Base-by-base conservation (phyloP, 2,329 filamentous ascomycete genomes). In the Colletotrichum sp. region DNA sequence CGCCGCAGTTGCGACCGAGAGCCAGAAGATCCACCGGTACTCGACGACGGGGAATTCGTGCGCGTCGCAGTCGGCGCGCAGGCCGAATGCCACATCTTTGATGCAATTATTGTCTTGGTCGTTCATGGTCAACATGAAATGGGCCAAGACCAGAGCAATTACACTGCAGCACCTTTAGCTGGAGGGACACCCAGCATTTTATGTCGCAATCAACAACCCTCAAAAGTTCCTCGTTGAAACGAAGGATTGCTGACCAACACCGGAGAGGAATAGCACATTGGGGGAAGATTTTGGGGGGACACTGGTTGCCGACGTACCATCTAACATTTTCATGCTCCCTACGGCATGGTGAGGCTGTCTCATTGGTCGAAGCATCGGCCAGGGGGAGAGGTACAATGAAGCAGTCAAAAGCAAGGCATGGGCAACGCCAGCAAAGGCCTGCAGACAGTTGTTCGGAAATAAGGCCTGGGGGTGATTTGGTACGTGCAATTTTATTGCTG, bases 111-210 rank as follows among this genome's bases (percentile, higher is more conserved):
- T 15, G 19, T 63, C 30, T 34, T 22, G 19, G 30, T 34, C 29
- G n/a, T 15, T 32, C n/a, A 15, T 9, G 32, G 19, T 22, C 15
- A 25, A 30, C 30, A 63, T 63, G 16, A 22, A 52, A 13, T 52
- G 12, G n/a, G 44, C 44, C 44, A 49, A 13, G 44, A 49, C 19
- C n/a, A 13, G 9, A 22, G 44, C 2, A 1, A 1, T 49, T 11
- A 0, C 6, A 13, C 12, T 5, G 3, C 44, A 52, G 44, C n/a
- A 2, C 6, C 16, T 7, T 0, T 12, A 3, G 12, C 19, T 63
- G 12, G 3, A 25, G 30, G 29, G 59, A 19, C 6, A 30, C 1
- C 1, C n/a, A 0, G 12, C 9, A 11, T 63, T 1, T 25, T 36
- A 25, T 25, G 30, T 63, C 29, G 4, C 16, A 8, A 62, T 62